These are phyloP conservation scores for Strobilomyces dryophilus DNA, from an alignment of 768 basidiomycete species.

Conservation along the genomic window DNA sequence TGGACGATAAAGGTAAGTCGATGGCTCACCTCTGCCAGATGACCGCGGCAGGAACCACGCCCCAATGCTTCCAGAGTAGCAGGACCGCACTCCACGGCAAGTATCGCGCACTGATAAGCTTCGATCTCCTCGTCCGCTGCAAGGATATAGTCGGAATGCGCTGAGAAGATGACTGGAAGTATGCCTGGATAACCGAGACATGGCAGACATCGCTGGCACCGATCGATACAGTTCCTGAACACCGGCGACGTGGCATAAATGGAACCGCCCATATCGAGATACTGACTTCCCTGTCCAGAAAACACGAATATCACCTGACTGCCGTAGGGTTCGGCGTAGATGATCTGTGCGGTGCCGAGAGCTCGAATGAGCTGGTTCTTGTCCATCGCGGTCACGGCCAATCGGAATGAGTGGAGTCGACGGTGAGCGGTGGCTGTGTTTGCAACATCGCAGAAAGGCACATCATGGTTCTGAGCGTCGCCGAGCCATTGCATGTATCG, in stretches of 20 bases:
- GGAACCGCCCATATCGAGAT: constrained; percentile 55
- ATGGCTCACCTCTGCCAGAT: constrained; percentile 63
- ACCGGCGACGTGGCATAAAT: constrained; percentile 44
- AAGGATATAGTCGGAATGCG: constrained; percentile 19
- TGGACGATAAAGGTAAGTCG: not conserved
- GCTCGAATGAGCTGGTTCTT: too few relatives aligned
- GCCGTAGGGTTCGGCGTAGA: constrained; percentile 25
- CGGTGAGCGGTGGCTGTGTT: too few relatives aligned
- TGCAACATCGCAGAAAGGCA: too few relatives aligned
- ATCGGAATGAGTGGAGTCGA: too few relatives aligned
- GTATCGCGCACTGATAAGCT: constrained; percentile 49
- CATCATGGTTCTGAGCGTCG: too few relatives aligned
- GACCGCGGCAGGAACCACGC: constrained; percentile 54
- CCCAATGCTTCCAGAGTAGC: constrained; percentile 62
- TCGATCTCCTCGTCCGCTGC: constrained; percentile 37
- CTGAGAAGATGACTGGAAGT: constrained; percentile 40
- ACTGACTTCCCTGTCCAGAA: constrained; percentile 71
- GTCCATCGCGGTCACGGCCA: too few relatives aligned
- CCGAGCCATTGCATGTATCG: too few relatives aligned
- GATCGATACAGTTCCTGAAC: constrained; percentile 41
- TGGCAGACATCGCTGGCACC: constrained; percentile 51
- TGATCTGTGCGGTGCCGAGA: constrained; percentile 12
- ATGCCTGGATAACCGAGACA: constrained; percentile 50
- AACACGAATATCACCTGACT: constrained; percentile 59
- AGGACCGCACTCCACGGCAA: constrained; percentile 61